phyloP scores from a whole-genome alignment of 768 basidiomycete species.

The Rhodotorula paludigena region DNA sequence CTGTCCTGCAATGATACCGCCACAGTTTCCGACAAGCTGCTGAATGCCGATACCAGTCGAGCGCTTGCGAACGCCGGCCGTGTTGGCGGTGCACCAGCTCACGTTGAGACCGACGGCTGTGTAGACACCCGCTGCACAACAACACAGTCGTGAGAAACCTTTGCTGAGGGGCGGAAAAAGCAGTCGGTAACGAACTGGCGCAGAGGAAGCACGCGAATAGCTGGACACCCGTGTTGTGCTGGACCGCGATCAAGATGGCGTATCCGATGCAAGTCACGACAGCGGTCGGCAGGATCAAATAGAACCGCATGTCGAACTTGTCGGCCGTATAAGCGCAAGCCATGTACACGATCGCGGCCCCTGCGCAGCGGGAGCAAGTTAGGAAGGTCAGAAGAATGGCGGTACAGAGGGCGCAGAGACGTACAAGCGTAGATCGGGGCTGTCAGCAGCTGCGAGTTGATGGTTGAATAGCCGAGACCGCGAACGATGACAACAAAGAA shows the following conservation, averaged over 20 bases:
- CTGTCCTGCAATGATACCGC: conserved; percentile 13
- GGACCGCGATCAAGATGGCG: conserved; percentile 12
- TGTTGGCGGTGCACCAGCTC: background rate
- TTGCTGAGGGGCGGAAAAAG: background rate
- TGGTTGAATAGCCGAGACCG: conserved; percentile 7
- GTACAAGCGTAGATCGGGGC: background rate
- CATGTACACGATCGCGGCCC: conserved; percentile 26
- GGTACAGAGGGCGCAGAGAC: background rate
- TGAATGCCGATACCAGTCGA: conserved; percentile 27
- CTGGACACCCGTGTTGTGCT: conserved; percentile 2
- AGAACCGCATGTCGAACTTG: conserved; percentile 13
- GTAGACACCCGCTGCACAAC: background rate
- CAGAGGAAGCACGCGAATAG: conserved; percentile 22
- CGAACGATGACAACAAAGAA: conserved; percentile 29
- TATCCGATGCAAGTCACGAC: conserved; percentile 29
- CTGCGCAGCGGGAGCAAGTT: background rate
- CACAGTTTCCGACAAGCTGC: conserved; percentile 18
- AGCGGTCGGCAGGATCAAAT: conserved; percentile 21
- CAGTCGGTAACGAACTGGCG: background rate
- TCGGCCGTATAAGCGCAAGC: conserved; percentile 15
- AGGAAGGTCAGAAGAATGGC: background rate
- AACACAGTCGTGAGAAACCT: no score
- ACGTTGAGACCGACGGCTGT: conserved; percentile 3
- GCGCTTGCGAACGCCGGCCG: conserved; percentile 14
- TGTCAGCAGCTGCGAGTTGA: conserved; percentile 18